Conservation (phyloP, 441 rosid species). For the Hura crepitans region DNA sequence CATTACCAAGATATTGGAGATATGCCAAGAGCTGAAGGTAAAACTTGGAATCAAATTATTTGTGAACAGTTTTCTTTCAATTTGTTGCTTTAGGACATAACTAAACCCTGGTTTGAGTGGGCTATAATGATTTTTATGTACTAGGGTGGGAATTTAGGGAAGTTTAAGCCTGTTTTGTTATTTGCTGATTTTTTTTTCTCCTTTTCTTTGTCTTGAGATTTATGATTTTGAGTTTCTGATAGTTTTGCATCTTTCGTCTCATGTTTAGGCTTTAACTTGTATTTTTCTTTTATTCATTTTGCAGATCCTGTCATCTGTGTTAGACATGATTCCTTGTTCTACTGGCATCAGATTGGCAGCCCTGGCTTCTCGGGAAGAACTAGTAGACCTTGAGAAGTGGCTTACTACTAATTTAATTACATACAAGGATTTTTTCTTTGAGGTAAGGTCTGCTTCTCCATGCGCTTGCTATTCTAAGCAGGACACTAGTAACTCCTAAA, state of each 20-base stretch:
- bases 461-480: neutral
- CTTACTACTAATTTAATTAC: slow-evolving; percentile 50
- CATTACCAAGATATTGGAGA: slow-evolving; percentile 59
- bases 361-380: slow-evolving; percentile 74
- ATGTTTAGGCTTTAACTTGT: slow-evolving; percentile 1
- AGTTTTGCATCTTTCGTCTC: slow-evolving; percentile 1
- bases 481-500: neutral
- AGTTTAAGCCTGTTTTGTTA: neutral
- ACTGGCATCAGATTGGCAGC: slow-evolving; percentile 72
- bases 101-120: neutral
- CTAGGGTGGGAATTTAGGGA: neutral
- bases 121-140: neutral
- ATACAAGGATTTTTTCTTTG: slow-evolving; percentile 70
- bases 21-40: slow-evolving; percentile 87
- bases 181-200: neutral
- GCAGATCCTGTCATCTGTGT: slow-evolving; percentile 66
- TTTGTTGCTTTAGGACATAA: neutral
- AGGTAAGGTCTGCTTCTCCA: slow-evolving; percentile 42
- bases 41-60: slow-evolving; percentile 9
- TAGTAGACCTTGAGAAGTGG: slow-evolving; percentile 85
- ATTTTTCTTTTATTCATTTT: slow-evolving; percentile 21
- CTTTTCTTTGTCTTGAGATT: neutral
- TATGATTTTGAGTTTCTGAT: neutral
- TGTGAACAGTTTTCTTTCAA: neutral
- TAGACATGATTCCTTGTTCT: slow-evolving; percentile 73